Evolutionary conservation across 208 protist genomes (phyloP).

Genomic region (Leishmania lainsoni): DNA sequence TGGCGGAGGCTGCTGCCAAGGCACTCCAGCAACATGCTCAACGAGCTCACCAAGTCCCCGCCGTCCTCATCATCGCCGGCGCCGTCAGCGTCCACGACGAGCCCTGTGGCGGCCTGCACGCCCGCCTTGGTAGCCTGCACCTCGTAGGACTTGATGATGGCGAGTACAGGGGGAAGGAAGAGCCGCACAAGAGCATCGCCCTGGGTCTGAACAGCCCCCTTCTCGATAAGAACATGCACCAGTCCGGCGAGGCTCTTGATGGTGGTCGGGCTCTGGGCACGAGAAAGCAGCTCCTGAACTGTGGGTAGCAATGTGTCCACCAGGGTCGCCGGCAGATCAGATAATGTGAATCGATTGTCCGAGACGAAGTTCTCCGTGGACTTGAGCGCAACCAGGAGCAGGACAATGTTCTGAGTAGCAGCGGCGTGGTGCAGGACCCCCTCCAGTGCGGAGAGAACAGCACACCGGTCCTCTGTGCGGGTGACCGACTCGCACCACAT

Average conservation of each 20-base stretch:
- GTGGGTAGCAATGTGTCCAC: constrained; percentile 50
- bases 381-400: constrained; percentile 57
- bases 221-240: constrained; percentile 62
- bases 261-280: constrained; percentile 38
- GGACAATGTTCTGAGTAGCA: constrained; percentile 32
- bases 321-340: constrained; percentile 50
- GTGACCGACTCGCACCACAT: constrained; percentile 87
- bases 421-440: constrained; percentile 41
- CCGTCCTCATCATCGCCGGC: constrained; percentile 32
- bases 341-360: constrained; percentile 53
- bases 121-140: constrained; percentile 1
- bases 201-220: constrained; percentile 34
- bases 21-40: constrained; percentile 67
- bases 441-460: constrained; percentile 59
- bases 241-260: constrained; percentile 55
- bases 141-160: constrained; percentile 26
- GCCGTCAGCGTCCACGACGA: neutral
- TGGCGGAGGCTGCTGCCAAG: constrained; percentile 44
- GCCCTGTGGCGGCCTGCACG: neutral
- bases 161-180: constrained; percentile 46
- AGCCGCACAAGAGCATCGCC: constrained; percentile 61
- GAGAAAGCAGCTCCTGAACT: constrained; percentile 52
- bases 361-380: constrained; percentile 71
- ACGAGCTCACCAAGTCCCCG: constrained; percentile 30
- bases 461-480: constrained; percentile 28